Evolutionary conservation across 352 stramenopile genomes (phyloP).

Genomic region (Thraustochytrium striatum): DNA sequence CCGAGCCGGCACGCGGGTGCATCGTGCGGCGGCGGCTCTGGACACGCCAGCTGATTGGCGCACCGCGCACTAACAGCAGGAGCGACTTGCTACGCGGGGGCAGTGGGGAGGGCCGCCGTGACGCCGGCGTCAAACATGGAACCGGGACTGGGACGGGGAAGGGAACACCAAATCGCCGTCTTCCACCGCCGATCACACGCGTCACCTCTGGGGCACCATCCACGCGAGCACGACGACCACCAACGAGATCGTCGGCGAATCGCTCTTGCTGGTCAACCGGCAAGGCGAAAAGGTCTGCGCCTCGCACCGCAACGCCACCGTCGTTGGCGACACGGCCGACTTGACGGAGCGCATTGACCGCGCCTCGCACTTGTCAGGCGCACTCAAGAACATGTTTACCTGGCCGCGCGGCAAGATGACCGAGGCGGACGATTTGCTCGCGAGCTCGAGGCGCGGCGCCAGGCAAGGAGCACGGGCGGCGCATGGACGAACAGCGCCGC

Average conservation of each 20-base stretch:
- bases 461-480: no score
- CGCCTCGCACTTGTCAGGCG: background rate
- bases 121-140: no score
- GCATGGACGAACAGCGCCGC: background rate
- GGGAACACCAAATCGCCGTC: background rate
- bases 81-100: no score
- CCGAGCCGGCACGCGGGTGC: background rate
- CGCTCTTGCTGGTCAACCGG: background rate
- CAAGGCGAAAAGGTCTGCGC: constrained; percentile 16
- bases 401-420: constrained; percentile 1
- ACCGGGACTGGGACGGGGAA: no score
- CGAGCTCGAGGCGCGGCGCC: no score
- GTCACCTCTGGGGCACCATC: constrained; percentile 27
- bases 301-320: constrained; percentile 11
- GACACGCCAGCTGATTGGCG: constrained; percentile 2
- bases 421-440: background rate
- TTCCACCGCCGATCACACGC: background rate
- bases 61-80: no score
- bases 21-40: constrained; percentile 22
- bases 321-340: constrained; percentile 9
- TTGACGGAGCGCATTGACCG: constrained; percentile 34
- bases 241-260: constrained; percentile 13
- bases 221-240: constrained; percentile 12
- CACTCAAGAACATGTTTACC: constrained; percentile 3
- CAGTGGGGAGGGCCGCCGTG: no score